Evolutionary conservation across 177 flowering plant genomes (phyloP), one percentile per base, ranked within the genome.

Genomic region (Telopea speciosissima): DNA sequence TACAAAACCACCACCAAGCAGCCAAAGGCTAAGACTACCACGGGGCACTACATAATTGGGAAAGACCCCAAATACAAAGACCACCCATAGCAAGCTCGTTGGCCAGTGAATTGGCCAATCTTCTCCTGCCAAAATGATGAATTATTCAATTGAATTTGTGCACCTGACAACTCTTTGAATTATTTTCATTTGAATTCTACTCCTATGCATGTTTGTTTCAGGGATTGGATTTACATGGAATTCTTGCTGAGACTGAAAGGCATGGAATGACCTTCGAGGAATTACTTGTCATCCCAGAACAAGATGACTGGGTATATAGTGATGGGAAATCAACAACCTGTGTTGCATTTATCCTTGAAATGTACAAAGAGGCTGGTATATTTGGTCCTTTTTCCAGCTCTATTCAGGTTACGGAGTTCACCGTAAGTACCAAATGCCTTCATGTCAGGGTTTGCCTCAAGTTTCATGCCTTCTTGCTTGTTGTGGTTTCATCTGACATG

Each of bases 301-400:
- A 88, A 83, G 99, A 96, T 78, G 97, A 96, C 23, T 96, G 99
- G 99, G 85, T 91, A n/a, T 96, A 96, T 71, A 96, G 98, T 79
- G 99, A 96, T 79, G 99, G 99, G 45, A 91, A 96, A 80, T 96
- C 99, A 17, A 96, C 99, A 9, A 89, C 98, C 2, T 96, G 99
- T 76, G 97, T 93, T 67, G 93, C 98, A 76, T 96, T 96, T 74
- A 89, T 96, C 65, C 90, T 96, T 54, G 86, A 72, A 70, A 93
- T 96, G 99, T 96, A 96, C 66, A 96, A 96, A 74, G 97, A 85
- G 71, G 98, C 99, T 70, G 98, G 98, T 42, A 70, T 96, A n/a
- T 90, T 96, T 70, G 88, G 83, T 67, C 89, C 90, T 1, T 12
- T 87, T 65, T 69, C 93, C 24, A 75, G 79, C 76, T 85, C 92